Evolutionary conservation across 2,329 filamentous ascomycete species (phyloP).

Genomic region (Colletotrichum higginsianum): DNA sequence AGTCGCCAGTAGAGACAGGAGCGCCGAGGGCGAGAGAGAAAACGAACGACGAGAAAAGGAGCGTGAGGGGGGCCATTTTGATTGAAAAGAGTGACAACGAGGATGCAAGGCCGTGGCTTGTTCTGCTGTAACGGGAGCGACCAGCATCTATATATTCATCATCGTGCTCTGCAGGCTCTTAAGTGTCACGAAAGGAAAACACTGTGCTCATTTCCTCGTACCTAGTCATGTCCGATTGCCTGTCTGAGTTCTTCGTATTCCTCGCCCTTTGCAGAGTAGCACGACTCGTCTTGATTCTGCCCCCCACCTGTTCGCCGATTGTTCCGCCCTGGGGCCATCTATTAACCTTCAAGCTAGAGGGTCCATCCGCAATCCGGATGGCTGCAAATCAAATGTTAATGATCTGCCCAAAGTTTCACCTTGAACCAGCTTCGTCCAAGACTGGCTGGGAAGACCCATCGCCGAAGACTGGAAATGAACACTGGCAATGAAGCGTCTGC

Average conservation of each 20-base stretch:
- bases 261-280: not conserved
- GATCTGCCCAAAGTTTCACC: not conserved
- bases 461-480: no score
- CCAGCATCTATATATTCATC: not conserved
- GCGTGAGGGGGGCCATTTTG: slow-evolving; percentile 16
- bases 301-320: not conserved
- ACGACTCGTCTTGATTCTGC: slow-evolving; percentile 5
- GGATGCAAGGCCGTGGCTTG: no score
- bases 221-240: not conserved
- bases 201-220: not conserved
- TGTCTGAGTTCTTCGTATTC: not conserved
- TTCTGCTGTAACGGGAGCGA: accelerated
- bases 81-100: not conserved
- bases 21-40: slow-evolving; percentile 21
- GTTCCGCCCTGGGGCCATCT: not conserved
- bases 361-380: no score
- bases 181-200: not conserved
- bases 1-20: not conserved
- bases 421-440: no score
- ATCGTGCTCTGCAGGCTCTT: not conserved
- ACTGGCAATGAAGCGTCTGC: no score
- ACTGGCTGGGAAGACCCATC: no score
- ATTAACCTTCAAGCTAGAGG: slow-evolving; percentile 3
- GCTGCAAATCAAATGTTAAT: not conserved
- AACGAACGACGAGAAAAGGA: slow-evolving; percentile 34